phyloP scores from a whole-genome alignment of 345 rosid species.

The Citrus reticulata region DNA sequence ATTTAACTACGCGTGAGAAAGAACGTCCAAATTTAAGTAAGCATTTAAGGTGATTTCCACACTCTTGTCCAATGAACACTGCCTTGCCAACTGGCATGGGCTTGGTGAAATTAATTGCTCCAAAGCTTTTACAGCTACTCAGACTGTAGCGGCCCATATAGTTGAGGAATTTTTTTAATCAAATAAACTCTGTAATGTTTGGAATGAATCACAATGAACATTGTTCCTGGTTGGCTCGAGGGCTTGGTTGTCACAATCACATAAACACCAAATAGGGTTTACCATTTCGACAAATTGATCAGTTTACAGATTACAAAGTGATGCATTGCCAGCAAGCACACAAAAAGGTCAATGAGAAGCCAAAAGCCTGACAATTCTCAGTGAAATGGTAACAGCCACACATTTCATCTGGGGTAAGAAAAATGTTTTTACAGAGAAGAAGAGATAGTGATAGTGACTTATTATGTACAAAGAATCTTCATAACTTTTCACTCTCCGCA shows the following conservation, averaged over 20 bases:
- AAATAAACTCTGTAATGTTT: background rate
- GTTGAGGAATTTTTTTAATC: no score
- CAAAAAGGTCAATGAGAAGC: background rate
- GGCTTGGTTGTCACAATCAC: background rate
- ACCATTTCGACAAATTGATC: background rate
- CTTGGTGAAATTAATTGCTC: background rate
- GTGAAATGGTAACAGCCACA: background rate
- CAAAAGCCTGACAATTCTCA: background rate
- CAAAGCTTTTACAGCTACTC: background rate
- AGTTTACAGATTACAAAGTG: background rate
- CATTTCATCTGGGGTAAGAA: no score
- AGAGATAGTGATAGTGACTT: background rate
- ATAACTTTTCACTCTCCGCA: conserved; percentile 17
- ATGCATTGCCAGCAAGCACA: background rate
- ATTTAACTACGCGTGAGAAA: background rate
- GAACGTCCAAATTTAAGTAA: background rate
- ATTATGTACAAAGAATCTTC: background rate
- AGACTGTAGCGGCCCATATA: background rate
- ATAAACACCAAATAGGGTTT: background rate
- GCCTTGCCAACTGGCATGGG: background rate
- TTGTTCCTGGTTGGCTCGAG: background rate
- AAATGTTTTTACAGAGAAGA: background rate
- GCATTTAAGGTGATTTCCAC: conserved; percentile 7
- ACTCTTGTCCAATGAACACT: background rate
- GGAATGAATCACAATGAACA: background rate